Percentiles rank a stretch among this genome's conserved stretches.
Evolutionary conservation across 768 basidiomycete species (phyloP).

Genomic region (Suillus weaverae): DNA sequence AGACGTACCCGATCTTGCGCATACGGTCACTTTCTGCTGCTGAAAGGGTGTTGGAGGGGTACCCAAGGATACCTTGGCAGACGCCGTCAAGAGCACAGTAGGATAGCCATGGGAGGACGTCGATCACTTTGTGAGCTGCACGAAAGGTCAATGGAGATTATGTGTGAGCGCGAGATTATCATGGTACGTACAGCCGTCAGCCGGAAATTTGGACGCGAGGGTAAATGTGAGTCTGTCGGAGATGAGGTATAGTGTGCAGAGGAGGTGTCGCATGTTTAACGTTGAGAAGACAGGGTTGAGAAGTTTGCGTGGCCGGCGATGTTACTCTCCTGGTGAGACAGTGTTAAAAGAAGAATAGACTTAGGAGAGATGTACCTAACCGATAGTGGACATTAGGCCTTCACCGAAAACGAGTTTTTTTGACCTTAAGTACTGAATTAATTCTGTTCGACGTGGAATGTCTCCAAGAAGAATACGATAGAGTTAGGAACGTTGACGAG

Average conservation of each 20-base stretch:
- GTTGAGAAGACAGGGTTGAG: slow-evolving; percentile 46
- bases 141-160: no score
- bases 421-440: background rate
- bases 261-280: slow-evolving; percentile 36
- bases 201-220: no score
- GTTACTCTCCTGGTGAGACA: slow-evolving; percentile 35
- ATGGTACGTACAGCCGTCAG: no score
- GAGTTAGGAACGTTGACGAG: background rate
- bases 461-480: background rate
- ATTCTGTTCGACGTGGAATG: background rate
- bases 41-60: slow-evolving; percentile 12
- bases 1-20: slow-evolving; percentile 29
- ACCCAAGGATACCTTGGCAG: no score
- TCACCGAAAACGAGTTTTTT: background rate
- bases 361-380: background rate
- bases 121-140: background rate
- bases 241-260: slow-evolving; percentile 32
- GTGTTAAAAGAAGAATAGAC: slow-evolving; percentile 4
- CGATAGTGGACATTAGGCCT: background rate
- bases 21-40: slow-evolving; percentile 20
- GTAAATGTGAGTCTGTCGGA: slow-evolving; percentile 24
- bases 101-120: no score
- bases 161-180: no score
- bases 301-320: slow-evolving; percentile 43
- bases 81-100: no score